Base-by-base conservation (phyloP, 1,284 basidiomycete species). In the Leccinum idahoense region DNA sequence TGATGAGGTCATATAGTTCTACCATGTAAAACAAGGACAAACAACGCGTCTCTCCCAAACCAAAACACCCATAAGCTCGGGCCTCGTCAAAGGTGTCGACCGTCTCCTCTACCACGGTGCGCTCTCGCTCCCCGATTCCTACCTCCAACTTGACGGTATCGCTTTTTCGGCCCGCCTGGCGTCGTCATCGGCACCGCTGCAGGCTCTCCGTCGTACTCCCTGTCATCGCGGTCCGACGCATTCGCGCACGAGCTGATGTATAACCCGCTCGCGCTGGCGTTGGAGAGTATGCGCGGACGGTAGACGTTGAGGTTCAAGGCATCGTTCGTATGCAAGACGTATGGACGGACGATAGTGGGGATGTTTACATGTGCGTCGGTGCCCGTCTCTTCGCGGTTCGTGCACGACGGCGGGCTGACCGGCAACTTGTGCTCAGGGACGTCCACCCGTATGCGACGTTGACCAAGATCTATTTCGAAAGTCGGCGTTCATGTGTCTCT, bases 61-160 rank as follows among this genome's bases (percentile, higher is more conserved):
- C 2, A 37, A 57, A 4, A 64, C 67, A 0, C 60, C 63, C 11
- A 18, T 37, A 3, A 62, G 58, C 58, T 37, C 61, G 1, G 49
- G 59, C 59, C 32, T 58, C 29, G 29, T 32, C 10, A 67, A 65
- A 7, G 18, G 23, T 4, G 26, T 32, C n/a, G 68, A 32, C 37
- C 86, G 89, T 57, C 80, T 91, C 0, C 80, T 92, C 20, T 92
- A 90, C 70, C 85, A 89, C 53, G 90, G 90, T 5, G 82, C 89
- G 0, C 79, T 92, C n/a, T 85, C 87, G 2, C 72, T 92, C 0
- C 85, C 88, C 4, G 89, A 90, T 68, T 91, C 90, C 0, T 77
- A 88, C 60, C 75, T 92, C 18, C 75, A 82, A 2, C 82, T 92
- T 37, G 90, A 92, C 68, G 90, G 90, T 7, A 72, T 92, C 29